phyloP scores from a whole-genome alignment of 345 rosid genomes.

The Euphorbia pulcherrima region DNA sequence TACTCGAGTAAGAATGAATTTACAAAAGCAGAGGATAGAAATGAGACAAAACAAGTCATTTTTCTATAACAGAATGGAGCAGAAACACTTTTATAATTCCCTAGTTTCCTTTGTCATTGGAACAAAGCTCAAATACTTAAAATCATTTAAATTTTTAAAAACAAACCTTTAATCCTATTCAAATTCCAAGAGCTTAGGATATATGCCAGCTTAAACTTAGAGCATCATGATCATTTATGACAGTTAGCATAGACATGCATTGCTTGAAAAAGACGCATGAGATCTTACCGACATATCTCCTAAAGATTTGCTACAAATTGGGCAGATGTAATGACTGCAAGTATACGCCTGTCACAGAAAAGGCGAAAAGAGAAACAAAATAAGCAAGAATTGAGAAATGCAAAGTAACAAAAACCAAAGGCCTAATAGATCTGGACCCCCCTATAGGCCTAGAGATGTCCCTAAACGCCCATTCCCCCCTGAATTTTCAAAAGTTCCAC shows the following conservation, averaged over 20 bases:
- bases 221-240: not conserved
- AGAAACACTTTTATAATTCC: not conserved
- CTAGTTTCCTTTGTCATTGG: not conserved
- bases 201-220: not conserved
- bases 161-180: not conserved
- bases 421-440: too few species aligned
- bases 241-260: constrained; percentile 1
- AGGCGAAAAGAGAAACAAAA: constrained; percentile 12
- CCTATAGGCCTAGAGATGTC: too few species aligned
- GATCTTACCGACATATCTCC: constrained; percentile 63
- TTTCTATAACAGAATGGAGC: not conserved
- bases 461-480: too few species aligned
- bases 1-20: not conserved
- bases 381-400: not conserved
- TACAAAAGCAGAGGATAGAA: not conserved
- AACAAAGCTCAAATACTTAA: not conserved
- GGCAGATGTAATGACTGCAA: constrained; percentile 58
- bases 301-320: constrained; percentile 60
- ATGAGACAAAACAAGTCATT: not conserved
- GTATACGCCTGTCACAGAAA: constrained; percentile 47
- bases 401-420: constrained; percentile 4
- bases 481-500: too few species aligned
- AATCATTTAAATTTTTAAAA: not conserved
- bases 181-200: not conserved
- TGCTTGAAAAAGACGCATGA: not conserved